Evolutionary conservation across 2,329 filamentous ascomycete species (phyloP).

Genomic region (Sordariomycetes sp.): DNA sequence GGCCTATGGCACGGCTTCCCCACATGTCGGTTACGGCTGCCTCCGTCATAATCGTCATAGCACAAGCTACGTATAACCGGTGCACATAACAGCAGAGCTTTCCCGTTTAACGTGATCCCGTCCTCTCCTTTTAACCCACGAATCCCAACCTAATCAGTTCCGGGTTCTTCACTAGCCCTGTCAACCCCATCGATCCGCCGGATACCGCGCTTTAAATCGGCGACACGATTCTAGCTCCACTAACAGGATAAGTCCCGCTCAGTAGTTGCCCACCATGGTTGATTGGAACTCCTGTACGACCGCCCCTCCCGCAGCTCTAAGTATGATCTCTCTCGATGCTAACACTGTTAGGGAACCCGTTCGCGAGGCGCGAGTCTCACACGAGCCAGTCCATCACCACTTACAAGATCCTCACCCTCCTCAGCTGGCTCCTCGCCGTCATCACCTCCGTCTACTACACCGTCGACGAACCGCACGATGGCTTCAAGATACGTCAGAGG

Average conservation of each 20-base stretch:
- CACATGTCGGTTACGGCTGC: neutral
- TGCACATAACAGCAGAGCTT: neutral
- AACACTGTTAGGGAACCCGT: constrained; percentile 56
- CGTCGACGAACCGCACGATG: constrained; percentile 52
- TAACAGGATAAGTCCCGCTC: neutral
- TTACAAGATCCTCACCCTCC: constrained; percentile 65
- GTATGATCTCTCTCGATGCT: constrained; percentile 4
- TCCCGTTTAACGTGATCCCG: neutral
- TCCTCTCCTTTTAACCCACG: neutral
- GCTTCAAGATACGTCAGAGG: constrained; percentile 43
- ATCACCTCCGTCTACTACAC: constrained; percentile 67
- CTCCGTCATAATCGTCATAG: neutral
- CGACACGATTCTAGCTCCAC: neutral
- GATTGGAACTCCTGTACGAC: constrained; percentile 18
- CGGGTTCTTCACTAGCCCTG: neutral
- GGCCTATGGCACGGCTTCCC: neutral
- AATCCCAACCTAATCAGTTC: neutral
- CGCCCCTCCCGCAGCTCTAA: neutral
- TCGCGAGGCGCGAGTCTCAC: constrained; percentile 59
- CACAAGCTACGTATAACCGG: neutral
- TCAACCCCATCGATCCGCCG: neutral
- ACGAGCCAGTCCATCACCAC: constrained; percentile 48
- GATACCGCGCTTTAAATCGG: neutral
- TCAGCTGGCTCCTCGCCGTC: constrained; percentile 67
- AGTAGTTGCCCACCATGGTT: constrained; percentile 13